Evolutionary conservation across 805 yeast genomes (phyloP), one percentile per base, ranked within the genome.

Genomic region (Yarrowia sp.): DNA sequence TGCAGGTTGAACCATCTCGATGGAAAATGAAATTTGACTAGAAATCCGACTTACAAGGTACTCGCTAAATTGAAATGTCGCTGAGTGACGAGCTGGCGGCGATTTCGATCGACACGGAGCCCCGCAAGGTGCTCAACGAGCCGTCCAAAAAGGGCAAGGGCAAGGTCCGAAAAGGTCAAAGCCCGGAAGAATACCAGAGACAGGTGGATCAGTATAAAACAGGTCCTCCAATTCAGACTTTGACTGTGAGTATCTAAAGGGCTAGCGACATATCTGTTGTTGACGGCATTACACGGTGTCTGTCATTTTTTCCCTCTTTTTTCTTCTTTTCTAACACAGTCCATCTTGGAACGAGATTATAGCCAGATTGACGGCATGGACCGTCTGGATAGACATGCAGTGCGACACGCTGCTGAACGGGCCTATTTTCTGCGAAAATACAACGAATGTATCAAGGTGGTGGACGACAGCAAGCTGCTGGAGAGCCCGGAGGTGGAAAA

Each of bases 371-470:
- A 67, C 33, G 40, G 40, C 2, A 43, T 55, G 34, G 73, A 79
- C 17, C 90, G 90, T 71, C 80, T 85, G 2, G 86, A 84, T 63
- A 79, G 91, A 63, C 86, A 83, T 15, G 79, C 79, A 53, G 73
- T 89, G 36, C 80, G 87, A 55, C 85, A 86, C 69, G 85, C 87
- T 10, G 82, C 90, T 39, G 92, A 90, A 70, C 78, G 86, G 69
- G 81, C 86, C 1, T 91, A 87, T 73, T 92, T 79, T 74, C 72
- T 79, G 60, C 79, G 84, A 58, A 77, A 86, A 43, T 91, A 86
- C 72, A 43, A 68, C 0, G 77, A 78, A 61, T 90, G 95, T 68
- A 74, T 85, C 15, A 78, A 79, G 50, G 76, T 82, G 34, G 79
- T 86, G 43, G 74, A 78, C 15, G 69, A 78, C 63, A 75, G 79